Conservation (phyloP, 148 eudicot genomes). For the Persicaria tinctoria region DNA sequence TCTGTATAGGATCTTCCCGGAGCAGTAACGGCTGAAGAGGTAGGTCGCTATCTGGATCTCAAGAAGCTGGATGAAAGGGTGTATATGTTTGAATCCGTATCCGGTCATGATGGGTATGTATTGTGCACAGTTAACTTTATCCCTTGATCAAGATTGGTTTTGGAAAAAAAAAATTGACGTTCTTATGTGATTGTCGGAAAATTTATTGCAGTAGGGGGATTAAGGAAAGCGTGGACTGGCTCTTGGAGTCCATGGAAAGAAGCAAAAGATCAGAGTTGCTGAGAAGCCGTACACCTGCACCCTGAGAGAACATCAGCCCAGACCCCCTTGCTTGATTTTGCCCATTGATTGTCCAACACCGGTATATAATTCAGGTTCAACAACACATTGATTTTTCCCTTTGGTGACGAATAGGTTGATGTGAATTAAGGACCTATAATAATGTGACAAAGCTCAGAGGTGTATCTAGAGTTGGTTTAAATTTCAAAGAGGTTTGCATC, state of each 20-base stretch:
- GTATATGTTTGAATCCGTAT: slow-evolving; percentile 84
- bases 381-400: slow-evolving; percentile 1
- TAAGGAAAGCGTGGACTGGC: slow-evolving; percentile 88
- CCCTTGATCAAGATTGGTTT: background rate
- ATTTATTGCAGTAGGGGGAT: slow-evolving; percentile 64
- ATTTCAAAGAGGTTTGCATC: background rate
- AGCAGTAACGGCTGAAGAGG: slow-evolving; percentile 80
- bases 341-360: background rate
- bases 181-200: background rate
- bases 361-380: slow-evolving; percentile 14
- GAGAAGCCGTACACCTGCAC: slow-evolving; percentile 50
- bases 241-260: slow-evolving; percentile 85
- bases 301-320: slow-evolving; percentile 14
- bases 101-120: slow-evolving; percentile 79
- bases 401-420: background rate
- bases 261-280: slow-evolving; percentile 89
- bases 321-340: background rate
- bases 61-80: slow-evolving; percentile 86
- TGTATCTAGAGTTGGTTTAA: background rate
- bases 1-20: slow-evolving; percentile 66
- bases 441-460: background rate
- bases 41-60: slow-evolving; percentile 82
- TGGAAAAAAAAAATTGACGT: background rate
- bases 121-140: background rate
- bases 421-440: background rate